phyloP scores from a whole-genome alignment of 2,329 filamentous ascomycete species.

The Furcasterigmium furcatum region DNA sequence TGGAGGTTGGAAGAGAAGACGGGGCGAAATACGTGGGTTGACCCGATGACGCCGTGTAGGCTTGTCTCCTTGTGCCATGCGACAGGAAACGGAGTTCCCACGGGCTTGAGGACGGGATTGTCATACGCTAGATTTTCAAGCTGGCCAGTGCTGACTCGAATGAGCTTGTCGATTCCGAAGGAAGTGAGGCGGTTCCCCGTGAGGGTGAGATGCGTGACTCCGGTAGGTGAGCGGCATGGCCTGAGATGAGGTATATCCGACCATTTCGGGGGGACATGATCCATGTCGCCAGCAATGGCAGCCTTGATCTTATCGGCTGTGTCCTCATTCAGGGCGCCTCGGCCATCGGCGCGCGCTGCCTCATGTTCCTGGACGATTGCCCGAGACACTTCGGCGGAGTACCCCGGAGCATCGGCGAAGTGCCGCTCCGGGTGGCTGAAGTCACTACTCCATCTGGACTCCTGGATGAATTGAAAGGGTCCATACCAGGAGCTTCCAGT shows the following conservation, averaged over 20 bases:
- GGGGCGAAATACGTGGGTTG: slow-evolving; percentile 46
- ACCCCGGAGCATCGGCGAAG: slow-evolving; percentile 45
- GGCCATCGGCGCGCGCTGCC: slow-evolving; percentile 22
- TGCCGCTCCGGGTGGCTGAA: slow-evolving; percentile 45
- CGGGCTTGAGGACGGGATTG: slow-evolving; percentile 21
- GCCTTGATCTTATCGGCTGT: slow-evolving; percentile 25
- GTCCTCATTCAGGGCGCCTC: slow-evolving; percentile 24
- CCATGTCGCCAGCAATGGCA: slow-evolving; percentile 7
- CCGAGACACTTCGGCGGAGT: slow-evolving; percentile 21
- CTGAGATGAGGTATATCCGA: slow-evolving; percentile 13
- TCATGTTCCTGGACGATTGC: slow-evolving; percentile 19
- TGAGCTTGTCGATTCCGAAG: slow-evolving; percentile 35
- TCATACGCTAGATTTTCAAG: slow-evolving; percentile 53
- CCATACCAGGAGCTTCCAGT: slow-evolving; percentile 31
- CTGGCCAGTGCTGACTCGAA: slow-evolving; percentile 39
- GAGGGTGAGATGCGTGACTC: slow-evolving; percentile 53
- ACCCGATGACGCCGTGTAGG: slow-evolving; percentile 41
- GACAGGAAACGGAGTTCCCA: slow-evolving; percentile 7
- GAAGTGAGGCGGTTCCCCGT: slow-evolving; percentile 46
- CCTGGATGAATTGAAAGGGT: slow-evolving; percentile 39
- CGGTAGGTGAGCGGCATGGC: slow-evolving; percentile 20
- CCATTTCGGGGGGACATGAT: slow-evolving; percentile 4
- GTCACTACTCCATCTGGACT: slow-evolving; percentile 40
- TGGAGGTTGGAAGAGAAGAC: slow-evolving; percentile 51
- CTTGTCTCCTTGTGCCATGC: slow-evolving; percentile 24